Conservation (phyloP, 768 basidiomycete genomes). For the Cystofilobasidium macerans region DNA sequence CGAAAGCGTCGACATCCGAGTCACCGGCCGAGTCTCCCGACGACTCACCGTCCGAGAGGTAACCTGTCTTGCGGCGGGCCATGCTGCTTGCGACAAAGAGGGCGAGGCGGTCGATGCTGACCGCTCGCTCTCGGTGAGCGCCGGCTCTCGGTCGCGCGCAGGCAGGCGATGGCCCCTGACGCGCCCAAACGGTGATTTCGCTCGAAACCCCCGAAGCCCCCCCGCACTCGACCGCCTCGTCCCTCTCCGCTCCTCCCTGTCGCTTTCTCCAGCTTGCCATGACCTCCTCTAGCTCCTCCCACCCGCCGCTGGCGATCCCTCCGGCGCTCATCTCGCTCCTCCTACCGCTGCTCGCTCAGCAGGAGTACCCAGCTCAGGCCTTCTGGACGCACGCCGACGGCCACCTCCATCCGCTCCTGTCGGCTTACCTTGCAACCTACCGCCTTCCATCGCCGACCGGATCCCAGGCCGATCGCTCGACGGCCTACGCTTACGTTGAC, state of each 20-base stretch:
- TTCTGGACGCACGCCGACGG: neutral
- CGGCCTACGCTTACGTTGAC: neutral
- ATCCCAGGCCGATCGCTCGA: no score
- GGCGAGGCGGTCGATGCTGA: no score
- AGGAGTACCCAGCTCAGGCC: neutral
- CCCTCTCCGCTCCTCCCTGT: no score
- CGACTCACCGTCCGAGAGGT: constrained; percentile 24
- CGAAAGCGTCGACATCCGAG: constrained; percentile 14
- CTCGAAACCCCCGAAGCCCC: no score
- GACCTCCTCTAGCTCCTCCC: neutral
- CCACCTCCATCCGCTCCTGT: neutral
- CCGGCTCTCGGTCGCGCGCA: no score
- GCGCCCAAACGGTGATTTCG: no score
- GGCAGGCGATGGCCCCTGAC: no score
- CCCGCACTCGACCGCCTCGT: no score
- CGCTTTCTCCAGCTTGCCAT: no score
- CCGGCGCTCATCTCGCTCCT: neutral
- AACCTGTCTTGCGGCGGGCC: constrained; percentile 24
- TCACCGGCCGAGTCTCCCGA: constrained; percentile 7
- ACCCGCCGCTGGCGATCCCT: neutral
- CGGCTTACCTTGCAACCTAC: neutral
- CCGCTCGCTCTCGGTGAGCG: no score
- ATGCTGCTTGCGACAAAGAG: no score
- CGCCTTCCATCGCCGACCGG: neutral
- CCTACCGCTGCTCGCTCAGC: neutral